Percentiles rank a stretch among this genome's conserved stretches.
Evolutionary conservation across 2,329 filamentous ascomycete species (phyloP).

Genomic region (Aureobasidium zeae): DNA sequence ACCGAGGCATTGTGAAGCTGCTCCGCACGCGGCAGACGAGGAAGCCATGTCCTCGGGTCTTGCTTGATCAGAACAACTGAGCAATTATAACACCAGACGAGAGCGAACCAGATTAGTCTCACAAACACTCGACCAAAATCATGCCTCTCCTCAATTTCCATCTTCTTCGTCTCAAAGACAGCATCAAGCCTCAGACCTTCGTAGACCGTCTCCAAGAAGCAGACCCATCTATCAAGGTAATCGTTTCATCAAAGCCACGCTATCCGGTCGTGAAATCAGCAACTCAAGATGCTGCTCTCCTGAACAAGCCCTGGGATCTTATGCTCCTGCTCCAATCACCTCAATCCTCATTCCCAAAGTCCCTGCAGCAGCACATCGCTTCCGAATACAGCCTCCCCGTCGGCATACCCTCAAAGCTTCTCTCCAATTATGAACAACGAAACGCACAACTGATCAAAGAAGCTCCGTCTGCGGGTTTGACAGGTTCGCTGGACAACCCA

Average conservation of each 20-base stretch:
- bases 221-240: constrained; percentile 29
- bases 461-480: constrained; percentile 27
- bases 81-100: too few species aligned
- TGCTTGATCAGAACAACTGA: too few species aligned
- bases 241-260: constrained; percentile 36
- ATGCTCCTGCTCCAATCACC: constrained; percentile 35
- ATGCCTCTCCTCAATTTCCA: constrained; percentile 44
- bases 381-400: constrained; percentile 28
- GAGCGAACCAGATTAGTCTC: too few species aligned
- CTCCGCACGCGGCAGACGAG: constrained; percentile 4
- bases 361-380: constrained; percentile 22
- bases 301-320: constrained; percentile 42
- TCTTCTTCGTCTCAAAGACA: constrained; percentile 34
- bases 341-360: constrained; percentile 19
- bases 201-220: constrained; percentile 30
- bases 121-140: too few species aligned
- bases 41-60: constrained; percentile 5
- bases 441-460: constrained; percentile 35
- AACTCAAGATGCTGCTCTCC: constrained; percentile 32
- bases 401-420: constrained; percentile 37
- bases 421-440: constrained; percentile 30
- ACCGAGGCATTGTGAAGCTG: constrained; percentile 3
- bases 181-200: constrained; percentile 31
- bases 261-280: constrained; percentile 44
- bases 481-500: constrained; percentile 25